These are phyloP conservation scores for Gautieria morchelliformis DNA, from an alignment of 768 basidiomycete species.

Conservation along the genomic window DNA sequence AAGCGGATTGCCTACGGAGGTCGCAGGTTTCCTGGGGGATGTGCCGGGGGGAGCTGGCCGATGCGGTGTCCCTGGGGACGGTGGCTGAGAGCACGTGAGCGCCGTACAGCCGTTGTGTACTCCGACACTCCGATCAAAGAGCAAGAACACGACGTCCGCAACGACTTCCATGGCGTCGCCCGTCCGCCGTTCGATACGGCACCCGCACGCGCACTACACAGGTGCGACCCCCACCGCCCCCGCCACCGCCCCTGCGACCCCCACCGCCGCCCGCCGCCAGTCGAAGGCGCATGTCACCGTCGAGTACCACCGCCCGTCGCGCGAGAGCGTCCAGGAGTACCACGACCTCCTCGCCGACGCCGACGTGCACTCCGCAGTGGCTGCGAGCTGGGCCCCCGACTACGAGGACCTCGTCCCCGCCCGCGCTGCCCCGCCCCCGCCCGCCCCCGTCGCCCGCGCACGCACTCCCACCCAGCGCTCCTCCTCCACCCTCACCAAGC, in stretches of 20 bases:
- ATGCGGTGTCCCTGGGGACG: too few species aligned
- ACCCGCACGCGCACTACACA: conserved; percentile 2
- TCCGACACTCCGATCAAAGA: neutral
- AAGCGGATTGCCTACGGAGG: too few species aligned
- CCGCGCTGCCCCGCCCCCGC: neutral
- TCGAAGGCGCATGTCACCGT: conserved; percentile 31
- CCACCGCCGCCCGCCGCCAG: neutral
- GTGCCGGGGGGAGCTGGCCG: too few species aligned
- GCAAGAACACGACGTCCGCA: too few species aligned
- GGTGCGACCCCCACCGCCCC: conserved; percentile 2
- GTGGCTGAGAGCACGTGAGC: too few species aligned
- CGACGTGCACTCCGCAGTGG: conserved; percentile 44
- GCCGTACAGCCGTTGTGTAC: neutral
- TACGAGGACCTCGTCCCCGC: conserved; percentile 4
- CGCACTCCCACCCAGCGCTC: conserved; percentile 21
- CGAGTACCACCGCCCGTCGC: conserved; percentile 66
- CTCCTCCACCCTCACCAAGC: conserved; percentile 21
- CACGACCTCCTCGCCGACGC: conserved; percentile 59
- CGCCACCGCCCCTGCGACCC: neutral
- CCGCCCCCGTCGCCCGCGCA: conserved; percentile 29
- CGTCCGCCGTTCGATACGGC: conserved; percentile 7
- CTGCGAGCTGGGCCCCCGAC: conserved; percentile 17
- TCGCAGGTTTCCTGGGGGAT: too few species aligned
- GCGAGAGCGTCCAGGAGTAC: conserved; percentile 72
- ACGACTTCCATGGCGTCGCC: neutral